Evolutionary conservation across 306 rosid species (phyloP).

Genomic region (Pyrus betulifolia): DNA sequence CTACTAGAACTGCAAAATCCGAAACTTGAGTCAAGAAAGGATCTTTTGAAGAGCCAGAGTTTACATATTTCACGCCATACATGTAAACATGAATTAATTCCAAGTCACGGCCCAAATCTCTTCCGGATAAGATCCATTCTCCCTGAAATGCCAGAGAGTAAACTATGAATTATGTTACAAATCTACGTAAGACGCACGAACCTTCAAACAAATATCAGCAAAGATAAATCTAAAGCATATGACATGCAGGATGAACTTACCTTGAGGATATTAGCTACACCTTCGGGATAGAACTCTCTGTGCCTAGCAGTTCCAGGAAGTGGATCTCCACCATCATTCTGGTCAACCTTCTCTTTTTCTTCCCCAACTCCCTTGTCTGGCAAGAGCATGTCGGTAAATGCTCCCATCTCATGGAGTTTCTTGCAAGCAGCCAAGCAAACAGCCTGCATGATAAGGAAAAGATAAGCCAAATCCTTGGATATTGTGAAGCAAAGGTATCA

Average conservation of each 20-base stretch:
- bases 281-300: slow-evolving; percentile 98
- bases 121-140: slow-evolving; percentile 90
- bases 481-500: slow-evolving; percentile 9
- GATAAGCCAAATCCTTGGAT: slow-evolving; percentile 17
- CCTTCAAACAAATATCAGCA: neutral
- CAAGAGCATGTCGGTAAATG: slow-evolving; percentile 96
- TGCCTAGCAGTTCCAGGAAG: slow-evolving; percentile 99
- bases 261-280: slow-evolving; percentile 86
- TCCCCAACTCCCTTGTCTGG: slow-evolving; percentile 99
- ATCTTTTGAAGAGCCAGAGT: slow-evolving; percentile 80
- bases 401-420: slow-evolving; percentile 99
- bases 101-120: slow-evolving; percentile 51
- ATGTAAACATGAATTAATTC: slow-evolving; percentile 59
- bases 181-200: neutral
- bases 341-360: slow-evolving; percentile 79
- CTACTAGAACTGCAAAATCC: slow-evolving; percentile 79
- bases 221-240: slow-evolving; percentile 4
- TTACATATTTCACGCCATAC: slow-evolving; percentile 60
- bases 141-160: slow-evolving; percentile 53
- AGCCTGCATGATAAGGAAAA: slow-evolving; percentile 51
- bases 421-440: slow-evolving; percentile 99
- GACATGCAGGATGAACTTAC: slow-evolving; percentile 40
- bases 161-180: neutral
- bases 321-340: slow-evolving; percentile 84
- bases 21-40: slow-evolving; percentile 91